A percentile compares a stretch with the other conserved stretches of the same genome.
Conservation (phyloP, 768 basidiomycete genomes). For the Hericium erinaceus region DNA sequence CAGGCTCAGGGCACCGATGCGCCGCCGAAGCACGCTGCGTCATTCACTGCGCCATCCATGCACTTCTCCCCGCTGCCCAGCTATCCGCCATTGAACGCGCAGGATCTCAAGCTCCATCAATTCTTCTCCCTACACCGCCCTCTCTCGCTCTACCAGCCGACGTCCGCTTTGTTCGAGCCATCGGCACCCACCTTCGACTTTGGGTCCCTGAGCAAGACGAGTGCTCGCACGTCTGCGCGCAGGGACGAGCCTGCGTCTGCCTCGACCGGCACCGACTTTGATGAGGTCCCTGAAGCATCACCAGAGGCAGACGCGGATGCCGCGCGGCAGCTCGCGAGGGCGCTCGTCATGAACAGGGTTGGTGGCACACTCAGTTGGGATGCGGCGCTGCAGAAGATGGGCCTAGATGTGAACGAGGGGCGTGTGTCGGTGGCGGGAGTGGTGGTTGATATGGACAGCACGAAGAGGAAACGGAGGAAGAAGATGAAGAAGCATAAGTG, state of each 20-base stretch:
- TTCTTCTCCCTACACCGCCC: constrained; percentile 82
- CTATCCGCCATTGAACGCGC: constrained; percentile 51
- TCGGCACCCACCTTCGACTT: background rate
- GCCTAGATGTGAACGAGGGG: constrained; percentile 44
- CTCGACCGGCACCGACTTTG: constrained; percentile 19
- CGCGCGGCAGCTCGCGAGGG: constrained; percentile 69
- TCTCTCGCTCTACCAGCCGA: constrained; percentile 54
- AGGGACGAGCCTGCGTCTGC: background rate
- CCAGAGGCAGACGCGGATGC: constrained; percentile 73
- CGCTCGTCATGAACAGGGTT: constrained; percentile 59
- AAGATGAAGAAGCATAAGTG: constrained; percentile 99
- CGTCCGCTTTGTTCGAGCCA: constrained; percentile 42
- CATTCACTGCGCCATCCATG: background rate
- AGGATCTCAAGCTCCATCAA: constrained; percentile 72
- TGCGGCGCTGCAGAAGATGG: constrained; percentile 51
- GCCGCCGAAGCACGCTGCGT: background rate
- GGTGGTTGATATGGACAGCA: constrained; percentile 67
- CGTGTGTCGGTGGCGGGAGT: constrained; percentile 51
- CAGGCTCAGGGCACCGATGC: background rate
- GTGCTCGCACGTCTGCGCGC: constrained; percentile 1
- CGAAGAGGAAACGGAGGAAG: constrained; percentile 76
- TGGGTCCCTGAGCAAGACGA: background rate
- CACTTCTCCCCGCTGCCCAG: constrained; percentile 16
- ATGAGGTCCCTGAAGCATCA: constrained; percentile 40
- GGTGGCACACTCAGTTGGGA: constrained; percentile 63